Evolutionary conservation across 257 asterid species (phyloP), one percentile per base, ranked within the genome.

Genomic region (Nemophila menziesii): DNA sequence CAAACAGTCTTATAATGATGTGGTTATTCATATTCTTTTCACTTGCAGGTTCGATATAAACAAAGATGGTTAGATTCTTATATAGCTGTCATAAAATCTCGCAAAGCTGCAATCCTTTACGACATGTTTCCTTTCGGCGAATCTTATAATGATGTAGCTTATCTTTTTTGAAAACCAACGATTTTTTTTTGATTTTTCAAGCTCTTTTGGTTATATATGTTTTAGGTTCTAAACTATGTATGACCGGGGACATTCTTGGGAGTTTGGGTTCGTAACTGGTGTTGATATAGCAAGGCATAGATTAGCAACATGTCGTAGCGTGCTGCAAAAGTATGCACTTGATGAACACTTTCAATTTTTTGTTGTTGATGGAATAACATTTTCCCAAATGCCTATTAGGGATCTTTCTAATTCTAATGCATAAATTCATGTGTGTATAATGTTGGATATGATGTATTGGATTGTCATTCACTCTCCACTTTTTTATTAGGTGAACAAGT

Each of bases 211-310:
- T n/a, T 20, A 29, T 27, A 29, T 56, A 38, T 51, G 29, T 57
- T 61, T 39, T 74, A 86, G 96, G 94, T 68, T 94, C 96, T 57
- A 86, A 86, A 61, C 93, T 86, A 47, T 86, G 94, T 67, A 79
- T 79, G 90, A 74, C 79, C 43, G 36, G 68, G 63, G 93, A 87
- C 72, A 63, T 83, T 73, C 82, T 87, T 57, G 89, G 78, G 17
- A 42, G 74, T 51, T 75, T 83, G 4, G 95, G 97, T 52, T 75
- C 97, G 89, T 71, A 52, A 83, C 97, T 22, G 93, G 86, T 55
- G 89, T 87, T 27, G 97, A 83, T 60, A 52, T 80, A 57, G 84
- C 95, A 57, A 73, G 77, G 54, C 92, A 87, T 66, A 62, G 97
- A 39, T 54, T 87, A 70, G 95, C 97, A 50, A 93, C 97, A 43